Evolutionary conservation across 352 stramenopile genomes (phyloP), one percentile per base, ranked within the genome.

Genomic region (Globisporangium okanoganense): DNA sequence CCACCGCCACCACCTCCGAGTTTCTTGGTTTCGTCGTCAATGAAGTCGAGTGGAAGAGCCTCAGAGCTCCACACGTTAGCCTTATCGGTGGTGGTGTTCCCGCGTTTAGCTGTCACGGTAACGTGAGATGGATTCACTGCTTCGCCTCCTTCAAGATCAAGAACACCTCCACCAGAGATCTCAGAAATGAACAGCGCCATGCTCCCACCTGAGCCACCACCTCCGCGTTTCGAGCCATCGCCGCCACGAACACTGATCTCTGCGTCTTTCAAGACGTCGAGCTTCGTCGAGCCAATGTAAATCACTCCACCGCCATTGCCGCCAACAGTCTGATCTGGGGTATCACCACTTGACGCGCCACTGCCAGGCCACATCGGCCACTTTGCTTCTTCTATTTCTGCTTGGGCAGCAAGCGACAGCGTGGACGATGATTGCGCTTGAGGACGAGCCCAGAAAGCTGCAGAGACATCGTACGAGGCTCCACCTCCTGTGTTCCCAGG

Each of bases 311-410:
- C 86, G 8, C 86, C 86, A 56, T 67, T 81, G 2, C 84, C 86
- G 14, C 83, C 86, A 50, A 66, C 74, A n/a, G 90, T 63, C 18
- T 73, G 69, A 40, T 77, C 75, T 1, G 76, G 70, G 5, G 63
- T 78, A 33, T 87, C 78, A 24, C 76, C 75, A 58, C 71, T 86
- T 25, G 65, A 56, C 24, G 81, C 81, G 49, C 79, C 79, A 60
- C 81, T 90, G 55, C 81, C 81, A 14, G 81, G 81, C 81, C 81
- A 90, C 62, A 75, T 73, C 6, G 81, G 81, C 81, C 81, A 90
- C 8, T 59, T 64, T 22, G 31, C 18, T 24, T 61, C 35, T 24
- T 43, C 31, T n/a, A 8, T 10, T 13, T 40, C 27, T 44, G 20
- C 41, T 45, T 7, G 13, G 16, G 9, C 22, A 27, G 5, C 20